Evolutionary conservation across 495 filamentous ascomycete genomes (phyloP).

Genomic region (Neurospora sp.): DNA sequence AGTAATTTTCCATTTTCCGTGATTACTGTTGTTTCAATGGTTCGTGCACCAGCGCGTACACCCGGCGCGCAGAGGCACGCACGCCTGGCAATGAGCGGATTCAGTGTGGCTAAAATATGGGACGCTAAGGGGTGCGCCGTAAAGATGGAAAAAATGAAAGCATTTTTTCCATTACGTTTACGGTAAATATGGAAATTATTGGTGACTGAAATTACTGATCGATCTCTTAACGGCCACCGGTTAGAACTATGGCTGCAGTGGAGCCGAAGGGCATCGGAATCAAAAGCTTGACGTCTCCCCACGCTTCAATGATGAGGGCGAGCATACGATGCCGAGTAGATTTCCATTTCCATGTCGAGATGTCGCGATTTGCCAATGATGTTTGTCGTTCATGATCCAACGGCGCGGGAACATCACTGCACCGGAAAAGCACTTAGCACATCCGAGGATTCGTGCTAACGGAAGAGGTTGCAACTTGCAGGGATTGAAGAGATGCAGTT

Average conservation of each 20-base stretch:
- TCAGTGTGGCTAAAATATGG: too few relatives aligned
- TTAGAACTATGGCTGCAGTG: neutral
- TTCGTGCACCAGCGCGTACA: too few relatives aligned
- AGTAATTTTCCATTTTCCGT: too few relatives aligned
- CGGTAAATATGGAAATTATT: too few relatives aligned
- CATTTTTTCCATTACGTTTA: too few relatives aligned
- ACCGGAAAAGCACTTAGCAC: neutral
- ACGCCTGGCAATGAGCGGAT: too few relatives aligned
- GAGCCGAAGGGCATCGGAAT: neutral
- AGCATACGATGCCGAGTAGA: neutral
- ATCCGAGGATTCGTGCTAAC: neutral
- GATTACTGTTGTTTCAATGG: too few relatives aligned
- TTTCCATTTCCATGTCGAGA: neutral
- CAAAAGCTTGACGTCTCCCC: neutral
- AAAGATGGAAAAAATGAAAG: too few relatives aligned
- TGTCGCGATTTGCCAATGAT: neutral
- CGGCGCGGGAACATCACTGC: neutral
- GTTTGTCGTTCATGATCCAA: neutral
- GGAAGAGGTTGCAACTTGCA: neutral
- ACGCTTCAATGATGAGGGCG: neutral
- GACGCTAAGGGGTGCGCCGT: too few relatives aligned
- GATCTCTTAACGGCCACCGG: neutral
- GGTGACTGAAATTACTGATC: too few relatives aligned
- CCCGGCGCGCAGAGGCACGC: too few relatives aligned
- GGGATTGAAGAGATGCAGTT: neutral